Conservation (phyloP, 495 filamentous ascomycete species). For the Aspergillus funiculosus region DNA sequence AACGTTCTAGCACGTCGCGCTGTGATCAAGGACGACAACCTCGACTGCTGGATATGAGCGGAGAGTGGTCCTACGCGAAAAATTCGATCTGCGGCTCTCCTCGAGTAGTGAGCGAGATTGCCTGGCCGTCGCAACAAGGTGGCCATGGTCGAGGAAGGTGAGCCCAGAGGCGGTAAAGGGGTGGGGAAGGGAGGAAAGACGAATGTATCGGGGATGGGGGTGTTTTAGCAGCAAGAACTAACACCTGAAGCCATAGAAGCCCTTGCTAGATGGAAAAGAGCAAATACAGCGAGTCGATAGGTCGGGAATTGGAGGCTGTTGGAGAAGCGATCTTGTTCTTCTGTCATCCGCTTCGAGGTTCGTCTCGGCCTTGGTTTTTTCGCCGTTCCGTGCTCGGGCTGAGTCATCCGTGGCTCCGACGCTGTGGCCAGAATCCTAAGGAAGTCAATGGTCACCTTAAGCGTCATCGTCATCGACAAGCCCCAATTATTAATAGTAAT, state of each 20-base stretch:
- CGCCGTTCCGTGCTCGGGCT: slow-evolving; percentile 22
- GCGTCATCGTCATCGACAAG: slow-evolving; percentile 5
- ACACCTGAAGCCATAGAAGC: slow-evolving; percentile 28
- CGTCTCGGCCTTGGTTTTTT: slow-evolving; percentile 23
- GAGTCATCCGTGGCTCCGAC: slow-evolving; percentile 27
- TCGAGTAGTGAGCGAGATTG: slow-evolving; percentile 57
- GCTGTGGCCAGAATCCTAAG: slow-evolving; percentile 18
- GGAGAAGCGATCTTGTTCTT: slow-evolving; percentile 21
- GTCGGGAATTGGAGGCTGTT: slow-evolving; percentile 16
- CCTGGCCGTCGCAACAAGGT: slow-evolving; percentile 60
- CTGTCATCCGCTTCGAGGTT: slow-evolving; percentile 12
- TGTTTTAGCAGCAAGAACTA: slow-evolving; percentile 18
- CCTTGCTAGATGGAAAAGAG: slow-evolving; percentile 4
- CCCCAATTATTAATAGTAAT: no score
- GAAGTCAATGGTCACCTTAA: slow-evolving; percentile 16
- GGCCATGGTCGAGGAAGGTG: slow-evolving; percentile 52
- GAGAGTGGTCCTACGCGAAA: slow-evolving; percentile 37
- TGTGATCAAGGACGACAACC: slow-evolving; percentile 42
- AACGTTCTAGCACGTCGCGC: slow-evolving; percentile 49
- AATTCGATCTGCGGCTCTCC: slow-evolving; percentile 43
- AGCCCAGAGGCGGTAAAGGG: slow-evolving; percentile 33
- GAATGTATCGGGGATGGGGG: slow-evolving; percentile 22
- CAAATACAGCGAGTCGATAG: neutral
- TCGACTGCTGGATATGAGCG: slow-evolving; percentile 31
- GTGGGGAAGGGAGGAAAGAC: no score